Conservation (phyloP, 1,139 yeast genomes). For the Hansenula sp. region DNA sequence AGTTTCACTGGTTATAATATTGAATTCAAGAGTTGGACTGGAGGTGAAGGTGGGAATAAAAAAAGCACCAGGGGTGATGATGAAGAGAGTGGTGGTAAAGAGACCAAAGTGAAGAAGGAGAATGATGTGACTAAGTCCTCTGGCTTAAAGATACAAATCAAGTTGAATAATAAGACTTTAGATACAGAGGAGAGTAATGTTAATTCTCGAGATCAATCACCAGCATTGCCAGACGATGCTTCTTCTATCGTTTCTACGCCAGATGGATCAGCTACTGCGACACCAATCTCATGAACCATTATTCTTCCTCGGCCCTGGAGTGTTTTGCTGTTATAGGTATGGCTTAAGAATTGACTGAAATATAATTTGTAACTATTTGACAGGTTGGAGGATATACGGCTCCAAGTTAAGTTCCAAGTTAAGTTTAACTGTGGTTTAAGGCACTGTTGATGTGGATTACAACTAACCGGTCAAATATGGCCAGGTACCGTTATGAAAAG, state of each 20-base stretch:
- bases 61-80: no score
- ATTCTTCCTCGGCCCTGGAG: no score
- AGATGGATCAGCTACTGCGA: conserved; percentile 11
- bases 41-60: conserved; percentile 13
- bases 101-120: conserved; percentile 1
- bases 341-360: no score
- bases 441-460: no score
- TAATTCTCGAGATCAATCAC: conserved; percentile 14
- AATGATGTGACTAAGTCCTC: background rate
- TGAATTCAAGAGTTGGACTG: conserved; percentile 40
- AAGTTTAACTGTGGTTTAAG: no score
- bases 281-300: conserved; percentile 9
- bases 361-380: no score
- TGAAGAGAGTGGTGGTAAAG: background rate
- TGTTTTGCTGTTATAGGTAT: no score
- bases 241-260: conserved; percentile 16
- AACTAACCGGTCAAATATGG: no score
- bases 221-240: conserved; percentile 10
- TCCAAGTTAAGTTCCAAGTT: no score
- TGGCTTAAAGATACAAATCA: conserved; percentile 11
- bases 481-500: no score
- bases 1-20: conserved; percentile 60
- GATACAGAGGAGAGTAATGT: conserved; percentile 3
- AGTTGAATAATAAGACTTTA: conserved; percentile 13
- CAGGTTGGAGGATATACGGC: no score